These are phyloP conservation scores for Fereydounia khargensis DNA, from an alignment of 1,284 basidiomycete genomes.

Conservation along the genomic window DNA sequence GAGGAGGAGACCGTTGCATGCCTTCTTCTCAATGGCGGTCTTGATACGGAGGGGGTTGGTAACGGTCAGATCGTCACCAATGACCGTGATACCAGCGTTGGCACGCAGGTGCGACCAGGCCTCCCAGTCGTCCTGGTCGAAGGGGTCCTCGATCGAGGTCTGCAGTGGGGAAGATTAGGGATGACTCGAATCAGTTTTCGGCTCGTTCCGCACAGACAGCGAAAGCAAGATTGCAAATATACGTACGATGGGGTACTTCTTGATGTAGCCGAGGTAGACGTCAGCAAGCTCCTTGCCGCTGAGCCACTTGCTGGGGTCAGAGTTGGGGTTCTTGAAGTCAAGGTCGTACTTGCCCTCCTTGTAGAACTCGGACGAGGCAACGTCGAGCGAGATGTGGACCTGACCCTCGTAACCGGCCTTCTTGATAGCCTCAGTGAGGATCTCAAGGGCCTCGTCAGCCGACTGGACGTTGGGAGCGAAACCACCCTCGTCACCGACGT, in stretches of 20 bases:
- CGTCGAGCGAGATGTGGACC: conserved; percentile 97
- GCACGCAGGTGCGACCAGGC: conserved; percentile 87
- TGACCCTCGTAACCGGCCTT: conserved; percentile 98
- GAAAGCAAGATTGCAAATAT: conserved; percentile 60
- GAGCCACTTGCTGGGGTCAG: conserved; percentile 91
- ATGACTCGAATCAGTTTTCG: no score
- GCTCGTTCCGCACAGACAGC: no score
- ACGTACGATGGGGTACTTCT: conserved; percentile 60
- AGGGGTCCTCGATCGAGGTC: conserved; percentile 96
- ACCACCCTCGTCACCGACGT: conserved; percentile 99
- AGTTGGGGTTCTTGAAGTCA: conserved; percentile 99
- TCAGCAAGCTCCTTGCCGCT: conserved; percentile 88
- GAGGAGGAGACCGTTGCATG: conserved; percentile 96
- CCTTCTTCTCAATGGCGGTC: conserved; percentile 99
- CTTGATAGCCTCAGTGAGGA: conserved; percentile 91
- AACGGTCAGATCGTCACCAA: conserved; percentile 97
- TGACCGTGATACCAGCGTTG: conserved; percentile 67
- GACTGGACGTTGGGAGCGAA: conserved; percentile 97
- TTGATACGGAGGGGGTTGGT: conserved; percentile 98
- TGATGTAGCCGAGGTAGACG: conserved; percentile 70
- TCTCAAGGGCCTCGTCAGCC: conserved; percentile 95
- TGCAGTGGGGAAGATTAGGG: no score
- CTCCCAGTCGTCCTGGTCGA: conserved; percentile 99
- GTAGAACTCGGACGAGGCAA: conserved; percentile 99
- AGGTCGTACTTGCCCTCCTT: conserved; percentile 99